Percentiles rank a stretch among this genome's conserved stretches.
These are phyloP conservation scores for Fusarium graminum DNA, from an alignment of 2,329 filamentous ascomycete species.

Conservation along the genomic window DNA sequence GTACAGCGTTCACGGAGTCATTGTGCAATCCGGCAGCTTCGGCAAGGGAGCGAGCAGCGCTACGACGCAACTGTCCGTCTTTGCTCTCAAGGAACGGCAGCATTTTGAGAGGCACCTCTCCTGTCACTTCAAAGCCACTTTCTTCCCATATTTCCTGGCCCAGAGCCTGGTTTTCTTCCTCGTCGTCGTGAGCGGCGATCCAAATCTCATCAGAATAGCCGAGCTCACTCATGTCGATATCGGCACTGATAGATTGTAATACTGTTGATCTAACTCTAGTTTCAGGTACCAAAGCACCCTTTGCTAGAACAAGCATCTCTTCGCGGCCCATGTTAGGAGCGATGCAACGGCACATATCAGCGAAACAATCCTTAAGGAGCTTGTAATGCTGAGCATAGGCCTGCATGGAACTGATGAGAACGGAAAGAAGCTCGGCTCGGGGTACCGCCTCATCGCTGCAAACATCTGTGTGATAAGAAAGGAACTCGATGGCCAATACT, in stretches of 20 bases:
- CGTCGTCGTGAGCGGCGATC: slow-evolving; percentile 92
- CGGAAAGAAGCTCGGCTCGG: slow-evolving; percentile 77
- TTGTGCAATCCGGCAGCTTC: slow-evolving; percentile 75
- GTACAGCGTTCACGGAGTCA: slow-evolving; percentile 70
- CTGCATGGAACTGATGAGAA: slow-evolving; percentile 86
- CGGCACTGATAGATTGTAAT: slow-evolving; percentile 88
- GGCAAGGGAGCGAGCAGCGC: slow-evolving; percentile 84
- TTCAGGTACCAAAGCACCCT: slow-evolving; percentile 83
- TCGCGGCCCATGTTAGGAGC: slow-evolving; percentile 80
- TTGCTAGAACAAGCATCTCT: slow-evolving; percentile 82
- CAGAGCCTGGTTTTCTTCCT: slow-evolving; percentile 86
- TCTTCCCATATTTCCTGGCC: slow-evolving; percentile 95
- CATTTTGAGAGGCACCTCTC: slow-evolving; percentile 74
- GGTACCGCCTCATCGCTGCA: slow-evolving; percentile 82
- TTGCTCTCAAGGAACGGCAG: slow-evolving; percentile 83
- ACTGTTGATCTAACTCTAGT: slow-evolving; percentile 84
- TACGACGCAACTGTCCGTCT: slow-evolving; percentile 84
- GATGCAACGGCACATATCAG: slow-evolving; percentile 86
- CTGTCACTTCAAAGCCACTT: slow-evolving; percentile 79
- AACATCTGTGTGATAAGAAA: slow-evolving; percentile 87
- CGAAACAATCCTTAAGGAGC: slow-evolving; percentile 90
- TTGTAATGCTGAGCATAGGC: slow-evolving; percentile 94
- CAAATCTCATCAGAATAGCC: slow-evolving; percentile 91
- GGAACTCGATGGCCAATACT: slow-evolving; percentile 86
- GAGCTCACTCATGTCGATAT: slow-evolving; percentile 90